Percentiles rank a stretch among this genome's conserved stretches.
Conservation (phyloP, 2,329 filamentous ascomycete species). For the Davidsoniella australis region DNA sequence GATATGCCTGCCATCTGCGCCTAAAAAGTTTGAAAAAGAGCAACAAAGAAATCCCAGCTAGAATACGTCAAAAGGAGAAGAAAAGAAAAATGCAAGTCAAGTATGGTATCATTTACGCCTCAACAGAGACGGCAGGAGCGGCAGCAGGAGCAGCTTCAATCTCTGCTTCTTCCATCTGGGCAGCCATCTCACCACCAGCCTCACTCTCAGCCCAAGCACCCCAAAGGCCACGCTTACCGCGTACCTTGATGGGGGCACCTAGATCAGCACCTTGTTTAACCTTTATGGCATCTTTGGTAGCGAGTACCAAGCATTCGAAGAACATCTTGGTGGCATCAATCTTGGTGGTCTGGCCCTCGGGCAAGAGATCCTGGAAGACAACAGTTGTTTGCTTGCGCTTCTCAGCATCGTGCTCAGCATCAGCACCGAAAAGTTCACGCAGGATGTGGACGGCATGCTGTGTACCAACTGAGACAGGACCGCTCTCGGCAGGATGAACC, state of each 20-base stretch:
- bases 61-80: background rate
- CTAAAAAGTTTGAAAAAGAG: background rate
- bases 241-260: constrained; percentile 64
- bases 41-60: constrained; percentile 3
- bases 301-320: constrained; percentile 88
- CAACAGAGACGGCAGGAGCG: constrained; percentile 11
- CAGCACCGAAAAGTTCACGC: constrained; percentile 67
- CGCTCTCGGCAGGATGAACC: constrained; percentile 66
- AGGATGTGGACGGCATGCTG: constrained; percentile 92
- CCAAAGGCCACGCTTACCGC: constrained; percentile 92
- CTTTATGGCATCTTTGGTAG: constrained; percentile 95
- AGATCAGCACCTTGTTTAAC: constrained; percentile 71
- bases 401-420: constrained; percentile 49
- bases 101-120: constrained; percentile 8
- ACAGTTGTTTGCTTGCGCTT: constrained; percentile 62
- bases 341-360: constrained; percentile 62
- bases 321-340: constrained; percentile 98
- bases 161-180: constrained; percentile 30
- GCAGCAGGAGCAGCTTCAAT: constrained; percentile 2
- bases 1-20: too few relatives aligned
- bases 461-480: constrained; percentile 76
- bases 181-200: constrained; percentile 44
- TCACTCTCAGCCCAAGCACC: constrained; percentile 82
- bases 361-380: constrained; percentile 80
- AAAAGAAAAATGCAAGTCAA: constrained; percentile 1